Base-by-base conservation (phyloP, 306 rosid genomes). In the Castanea sativa region DNA sequence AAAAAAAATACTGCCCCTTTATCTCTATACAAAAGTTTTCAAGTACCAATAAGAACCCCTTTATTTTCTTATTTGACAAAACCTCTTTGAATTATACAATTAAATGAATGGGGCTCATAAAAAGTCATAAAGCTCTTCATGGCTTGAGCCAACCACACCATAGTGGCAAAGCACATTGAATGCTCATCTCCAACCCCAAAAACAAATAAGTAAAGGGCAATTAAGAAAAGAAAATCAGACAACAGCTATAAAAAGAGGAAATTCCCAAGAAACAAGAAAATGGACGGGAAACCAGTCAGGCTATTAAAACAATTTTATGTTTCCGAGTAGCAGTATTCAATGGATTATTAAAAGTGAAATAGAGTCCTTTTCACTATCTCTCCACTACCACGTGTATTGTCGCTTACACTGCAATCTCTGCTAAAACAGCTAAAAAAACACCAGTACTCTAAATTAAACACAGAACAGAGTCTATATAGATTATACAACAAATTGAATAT, bases 401-500 rank as follows among this genome's bases (percentile, higher is more conserved):
- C 79, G 53, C 29, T 52, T 10, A 58, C 84, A 38, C 23, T 68
- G 79, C 20, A 2, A 38, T 3, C 45, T 7, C 45, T 7, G 16
- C 53, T 49, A 13, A 35, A 49, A 49, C 16, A 49, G 53, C 53
- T 49, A 49, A 13, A 12, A 2, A 45, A 45, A 49, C 53, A 23
- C 53, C 53, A 41, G 3, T 41, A 49, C 53, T 49, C 16, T 49
- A 49, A 49, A 49, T 49, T 13, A 41, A 41, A 7, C 45, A 41
- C 45, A 41, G 8, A 41, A 49, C 18, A 52, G 35, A 79, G 45
- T 57, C 38, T 69, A 38, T 45, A 18, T 21, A 71, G 76, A 84
- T 41, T 41, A 41, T 8, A 60, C 7, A 80, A 84, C 67, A 70
- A 73, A 83, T 63, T 80, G 82, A 68, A 83, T 81, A 76, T 51